Evolutionary conservation across 2,329 filamentous ascomycete genomes (phyloP).

Genomic region (Plenodomus lindquistii): DNA sequence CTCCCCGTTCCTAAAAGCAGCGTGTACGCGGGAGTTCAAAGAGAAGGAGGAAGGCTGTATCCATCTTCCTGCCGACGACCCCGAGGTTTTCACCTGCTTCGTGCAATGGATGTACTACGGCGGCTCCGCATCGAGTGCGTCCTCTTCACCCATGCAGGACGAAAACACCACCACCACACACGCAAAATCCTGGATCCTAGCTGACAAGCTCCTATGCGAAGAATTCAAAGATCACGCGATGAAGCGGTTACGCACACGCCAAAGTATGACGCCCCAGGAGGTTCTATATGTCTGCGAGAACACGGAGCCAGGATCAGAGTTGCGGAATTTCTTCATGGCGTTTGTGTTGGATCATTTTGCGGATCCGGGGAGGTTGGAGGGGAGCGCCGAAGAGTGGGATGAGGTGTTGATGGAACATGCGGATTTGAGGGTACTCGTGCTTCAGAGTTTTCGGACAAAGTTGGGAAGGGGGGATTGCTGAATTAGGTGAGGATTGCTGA

Average conservation of each 20-base stretch:
- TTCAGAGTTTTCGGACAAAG: conserved; percentile 1
- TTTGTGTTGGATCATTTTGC: conserved; percentile 6
- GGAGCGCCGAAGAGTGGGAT: conserved; percentile 9
- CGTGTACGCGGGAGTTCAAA: conserved; percentile 4
- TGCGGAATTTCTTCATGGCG: conserved; percentile 8
- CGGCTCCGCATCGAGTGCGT: neutral
- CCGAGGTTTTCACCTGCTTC: conserved; percentile 9
- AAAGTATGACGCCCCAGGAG: neutral
- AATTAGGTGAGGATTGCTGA: no score
- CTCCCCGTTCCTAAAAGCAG: conserved; percentile 7
- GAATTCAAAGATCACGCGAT: conserved; percentile 15
- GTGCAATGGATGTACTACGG: conserved; percentile 14
- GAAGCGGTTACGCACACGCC: conserved; percentile 3
- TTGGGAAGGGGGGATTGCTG: no score
- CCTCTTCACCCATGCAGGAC: neutral
- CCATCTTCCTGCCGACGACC: conserved; percentile 3
- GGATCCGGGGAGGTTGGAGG: conserved; percentile 1
- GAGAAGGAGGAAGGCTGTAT: conserved; percentile 6
- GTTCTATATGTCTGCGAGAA: conserved; percentile 6
- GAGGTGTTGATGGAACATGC: conserved; percentile 6
- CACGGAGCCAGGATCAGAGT: conserved; percentile 2
- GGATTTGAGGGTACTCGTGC: conserved; percentile 1
- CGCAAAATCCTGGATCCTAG: conserved; percentile 10
- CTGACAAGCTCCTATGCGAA: conserved; percentile 8
- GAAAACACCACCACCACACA: neutral